Evolutionary conservation across 352 stramenopile genomes (phyloP).

Genomic region (Phytophthora sp.): DNA sequence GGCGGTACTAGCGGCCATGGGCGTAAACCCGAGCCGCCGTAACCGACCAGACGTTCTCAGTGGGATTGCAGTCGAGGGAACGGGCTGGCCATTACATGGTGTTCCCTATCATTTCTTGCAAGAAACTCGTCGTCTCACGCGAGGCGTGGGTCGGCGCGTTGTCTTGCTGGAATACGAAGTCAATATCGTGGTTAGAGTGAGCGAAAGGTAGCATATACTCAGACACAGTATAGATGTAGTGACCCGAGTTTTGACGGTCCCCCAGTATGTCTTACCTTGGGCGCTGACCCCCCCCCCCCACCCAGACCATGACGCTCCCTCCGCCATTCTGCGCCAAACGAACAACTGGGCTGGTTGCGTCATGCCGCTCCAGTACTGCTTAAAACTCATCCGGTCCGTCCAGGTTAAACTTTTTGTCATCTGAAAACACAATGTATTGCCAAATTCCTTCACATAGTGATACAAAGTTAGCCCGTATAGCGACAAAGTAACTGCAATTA

Average conservation of each 20-base stretch:
- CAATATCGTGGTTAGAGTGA: not conserved
- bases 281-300: not conserved
- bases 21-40: slow-evolving; percentile 6
- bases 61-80: slow-evolving; percentile 7
- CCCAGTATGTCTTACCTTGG: not conserved
- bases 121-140: slow-evolving; percentile 5
- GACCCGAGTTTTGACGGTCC: not conserved
- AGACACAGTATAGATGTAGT: slow-evolving; percentile 1
- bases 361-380: slow-evolving; percentile 4
- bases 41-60: slow-evolving; percentile 20
- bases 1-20: not conserved
- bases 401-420: slow-evolving; percentile 8
- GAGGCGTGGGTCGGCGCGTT: not conserved
- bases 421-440: slow-evolving; percentile 1
- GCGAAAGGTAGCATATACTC: not conserved
- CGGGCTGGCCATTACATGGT: slow-evolving; percentile 8
- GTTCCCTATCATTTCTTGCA: slow-evolving; percentile 10
- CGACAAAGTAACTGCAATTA: not conserved
- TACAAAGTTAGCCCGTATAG: too few species aligned
- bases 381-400: not conserved
- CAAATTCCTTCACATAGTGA: slow-evolving; percentile 3
- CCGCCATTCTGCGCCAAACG: not conserved
- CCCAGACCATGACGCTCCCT: not conserved
- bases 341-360: not conserved
- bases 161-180: not conserved